Conservation (phyloP, 78 protist genomes). For the Protostelium mycophagum region DNA sequence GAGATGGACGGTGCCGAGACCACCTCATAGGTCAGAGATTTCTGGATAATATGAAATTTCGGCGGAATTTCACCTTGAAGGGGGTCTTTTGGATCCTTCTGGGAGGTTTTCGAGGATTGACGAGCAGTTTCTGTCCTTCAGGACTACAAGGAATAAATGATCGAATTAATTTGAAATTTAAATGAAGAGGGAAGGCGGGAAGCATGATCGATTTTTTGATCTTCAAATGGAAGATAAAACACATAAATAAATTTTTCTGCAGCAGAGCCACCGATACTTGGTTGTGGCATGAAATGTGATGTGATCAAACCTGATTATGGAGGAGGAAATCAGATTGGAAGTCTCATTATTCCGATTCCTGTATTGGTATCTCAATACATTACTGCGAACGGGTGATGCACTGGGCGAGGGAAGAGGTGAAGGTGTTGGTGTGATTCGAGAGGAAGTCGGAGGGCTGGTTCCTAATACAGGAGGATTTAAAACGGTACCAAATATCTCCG, state of each 20-base stretch:
- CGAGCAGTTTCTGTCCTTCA: conserved; percentile 21
- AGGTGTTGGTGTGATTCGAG: not conserved
- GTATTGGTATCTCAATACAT: not conserved
- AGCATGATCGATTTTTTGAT: not conserved
- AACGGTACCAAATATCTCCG: not conserved
- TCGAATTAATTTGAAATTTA: too few relatives aligned
- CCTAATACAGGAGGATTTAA: too few relatives aligned
- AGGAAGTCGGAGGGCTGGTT: too few relatives aligned
- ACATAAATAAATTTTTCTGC: too few relatives aligned
- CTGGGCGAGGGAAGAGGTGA: not conserved
- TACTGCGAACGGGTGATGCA: not conserved
- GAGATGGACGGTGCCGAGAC: conserved; percentile 44
- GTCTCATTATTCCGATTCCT: not conserved
- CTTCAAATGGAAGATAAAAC: too few relatives aligned
- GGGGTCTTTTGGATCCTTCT: conserved; percentile 25
- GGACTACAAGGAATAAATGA: not conserved
- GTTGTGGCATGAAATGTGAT: too few relatives aligned
- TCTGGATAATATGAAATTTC: not conserved
- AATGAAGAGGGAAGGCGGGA: not conserved
- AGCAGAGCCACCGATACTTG: too few relatives aligned
- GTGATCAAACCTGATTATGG: not conserved
- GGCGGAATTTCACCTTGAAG: conserved; percentile 19
- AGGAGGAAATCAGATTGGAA: not conserved
- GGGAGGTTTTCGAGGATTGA: conserved; percentile 44
- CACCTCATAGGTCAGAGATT: not conserved